Evolutionary conservation across 2,329 filamentous ascomycete genomes (phyloP).

Genomic region (Exophiala calicioides): DNA sequence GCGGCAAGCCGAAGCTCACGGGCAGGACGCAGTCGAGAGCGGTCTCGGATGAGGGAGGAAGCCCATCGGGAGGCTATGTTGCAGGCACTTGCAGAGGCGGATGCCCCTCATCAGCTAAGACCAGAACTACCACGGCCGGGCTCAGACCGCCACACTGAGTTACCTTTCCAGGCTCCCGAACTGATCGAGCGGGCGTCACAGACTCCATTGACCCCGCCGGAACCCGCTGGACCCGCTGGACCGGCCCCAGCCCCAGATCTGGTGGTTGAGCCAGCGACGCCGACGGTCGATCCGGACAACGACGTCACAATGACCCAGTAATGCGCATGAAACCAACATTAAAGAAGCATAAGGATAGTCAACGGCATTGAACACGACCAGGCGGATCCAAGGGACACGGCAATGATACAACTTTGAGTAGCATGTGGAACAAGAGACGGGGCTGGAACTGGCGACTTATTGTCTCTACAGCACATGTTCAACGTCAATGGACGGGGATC

Average conservation of each 20-base stretch:
- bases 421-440: neutral
- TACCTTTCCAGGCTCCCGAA: conserved; percentile 24
- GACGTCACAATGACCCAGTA: conserved; percentile 32
- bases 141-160: conserved; percentile 16
- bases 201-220: conserved; percentile 17
- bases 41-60: conserved; percentile 21
- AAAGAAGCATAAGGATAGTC: conserved; percentile 4
- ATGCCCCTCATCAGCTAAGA: conserved; percentile 25
- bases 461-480: neutral
- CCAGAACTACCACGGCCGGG: conserved; percentile 16
- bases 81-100: conserved; percentile 25
- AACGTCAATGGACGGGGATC: neutral
- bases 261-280: neutral
- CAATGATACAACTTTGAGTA: conserved; percentile 2
- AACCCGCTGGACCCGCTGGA: too few relatives aligned
- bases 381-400: neutral
- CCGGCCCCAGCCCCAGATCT: conserved; percentile 3
- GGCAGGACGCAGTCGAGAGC: conserved; percentile 21
- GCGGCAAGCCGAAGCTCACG: conserved; percentile 15
- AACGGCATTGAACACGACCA: conserved; percentile 3
- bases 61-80: conserved; percentile 26
- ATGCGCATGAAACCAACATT: conserved; percentile 1
- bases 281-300: conserved; percentile 11
- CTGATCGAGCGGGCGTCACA: conserved; percentile 24
- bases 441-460: too few relatives aligned